Evolutionary conservation across 192 early-diverging fungal species (phyloP).

Genomic region (Geranomyces michiganensis): DNA sequence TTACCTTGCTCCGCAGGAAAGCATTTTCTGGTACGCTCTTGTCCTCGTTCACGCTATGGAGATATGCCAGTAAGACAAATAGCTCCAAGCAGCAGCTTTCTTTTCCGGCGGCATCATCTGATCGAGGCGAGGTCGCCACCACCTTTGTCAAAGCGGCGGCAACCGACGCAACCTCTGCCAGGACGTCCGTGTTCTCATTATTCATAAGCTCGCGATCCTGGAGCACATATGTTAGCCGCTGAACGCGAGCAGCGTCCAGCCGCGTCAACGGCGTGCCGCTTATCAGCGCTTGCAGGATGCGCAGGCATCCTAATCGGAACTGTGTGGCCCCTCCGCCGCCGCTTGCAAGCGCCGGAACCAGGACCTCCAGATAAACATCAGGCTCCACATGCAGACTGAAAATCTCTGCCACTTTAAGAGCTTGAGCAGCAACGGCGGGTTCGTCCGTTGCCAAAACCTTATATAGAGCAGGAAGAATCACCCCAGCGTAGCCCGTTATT

Average conservation of each 20-base stretch:
- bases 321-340: slow-evolving; percentile 40
- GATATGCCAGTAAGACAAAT: slow-evolving; percentile 40
- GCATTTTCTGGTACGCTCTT: slow-evolving; percentile 25
- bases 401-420: slow-evolving; percentile 32
- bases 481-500: slow-evolving; percentile 55
- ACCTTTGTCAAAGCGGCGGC: slow-evolving; percentile 38
- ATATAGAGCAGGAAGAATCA: slow-evolving; percentile 50
- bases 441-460: slow-evolving; percentile 55
- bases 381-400: slow-evolving; percentile 54
- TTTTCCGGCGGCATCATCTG: neutral
- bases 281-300: slow-evolving; percentile 38
- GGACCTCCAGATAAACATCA: slow-evolving; percentile 40
- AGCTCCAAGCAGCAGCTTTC: slow-evolving; percentile 32
- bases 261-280: slow-evolving; percentile 36
- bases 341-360: slow-evolving; percentile 37
- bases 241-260: slow-evolving; percentile 3
- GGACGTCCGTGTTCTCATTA: slow-evolving; percentile 46
- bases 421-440: slow-evolving; percentile 41
- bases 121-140: neutral
- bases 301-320: slow-evolving; percentile 50
- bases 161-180: slow-evolving; percentile 42
- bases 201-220: slow-evolving; percentile 43
- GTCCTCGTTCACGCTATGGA: slow-evolving; percentile 38
- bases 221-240: slow-evolving; percentile 31
- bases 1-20: neutral